Base-by-base conservation (phyloP, 2,329 filamentous ascomycete species). In the Aspergillus sergii region DNA sequence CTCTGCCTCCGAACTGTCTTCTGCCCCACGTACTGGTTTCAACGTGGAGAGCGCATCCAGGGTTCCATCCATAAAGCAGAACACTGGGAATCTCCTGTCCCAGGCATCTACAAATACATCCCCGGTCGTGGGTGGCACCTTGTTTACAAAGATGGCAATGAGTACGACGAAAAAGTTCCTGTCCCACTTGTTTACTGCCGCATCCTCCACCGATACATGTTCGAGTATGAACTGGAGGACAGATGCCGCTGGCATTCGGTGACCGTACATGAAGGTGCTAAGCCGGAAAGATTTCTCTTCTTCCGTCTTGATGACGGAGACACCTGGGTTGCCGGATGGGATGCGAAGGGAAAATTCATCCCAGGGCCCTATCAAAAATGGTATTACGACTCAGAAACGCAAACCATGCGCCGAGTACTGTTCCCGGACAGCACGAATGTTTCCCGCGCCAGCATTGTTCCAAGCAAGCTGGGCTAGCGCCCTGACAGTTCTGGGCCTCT, bases 61-160 rank as follows among this genome's bases (percentile, higher is more conserved):
- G 76, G 76, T 30, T 72, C 79, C 2, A 71, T 76, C 45, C 75
- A 79, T 66, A 75, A 75, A 36, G 80, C 80, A 54, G 82, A 84
- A 68, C 80, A 82, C 67, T 84, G 82, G 81, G 72, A 78, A 43
- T 71, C 70, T n/a, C 82, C 82, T 6, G 75, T 81, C 19, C 80
- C 82, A 6, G 82, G 82, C 48, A 79, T 76, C 43, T 84, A 84
- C 72, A 81, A 81, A 64, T 82, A 83, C 70, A 77, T 83, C 55
- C 81, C 82, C 4, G 80, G 80, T 58, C 80, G 78, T 50, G 82
- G 82, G 65, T 84, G 82, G 82, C 83, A 82, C 68, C 77, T 84
- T 53, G 72, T 83, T 57, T 79, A 72, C 45, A 79, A 73, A 28
- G 78, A 82, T 64, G 73, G 65, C 46, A 68, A 63, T 46, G 69